Percentiles rank a stretch among this genome's conserved stretches.
Conservation (phyloP, 768 basidiomycete species). For the Leucosporidium scottii region DNA sequence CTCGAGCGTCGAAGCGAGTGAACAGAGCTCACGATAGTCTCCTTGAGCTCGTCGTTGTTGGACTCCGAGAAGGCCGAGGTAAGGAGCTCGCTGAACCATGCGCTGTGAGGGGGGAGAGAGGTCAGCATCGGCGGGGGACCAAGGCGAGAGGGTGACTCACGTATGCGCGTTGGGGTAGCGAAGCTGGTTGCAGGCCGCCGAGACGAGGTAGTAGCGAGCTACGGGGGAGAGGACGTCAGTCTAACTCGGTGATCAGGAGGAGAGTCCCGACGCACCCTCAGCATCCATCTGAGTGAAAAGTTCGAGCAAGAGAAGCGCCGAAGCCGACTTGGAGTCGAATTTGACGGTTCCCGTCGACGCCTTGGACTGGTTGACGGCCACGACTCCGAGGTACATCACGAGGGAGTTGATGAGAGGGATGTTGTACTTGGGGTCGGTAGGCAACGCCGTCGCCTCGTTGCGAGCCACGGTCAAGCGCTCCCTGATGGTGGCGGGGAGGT, state of each 20-base stretch:
- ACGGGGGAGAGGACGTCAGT: conserved; percentile 13
- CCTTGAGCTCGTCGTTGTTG: conserved; percentile 71
- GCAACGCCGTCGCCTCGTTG: conserved; percentile 10
- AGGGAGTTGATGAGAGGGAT: conserved; percentile 83
- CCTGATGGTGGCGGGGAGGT: conserved; percentile 59
- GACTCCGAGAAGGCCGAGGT: conserved; percentile 77
- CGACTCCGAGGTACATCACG: conserved; percentile 93
- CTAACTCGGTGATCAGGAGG: background rate
- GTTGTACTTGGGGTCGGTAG: conserved; percentile 63
- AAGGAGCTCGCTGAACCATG: conserved; percentile 90
- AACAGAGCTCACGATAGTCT: conserved; percentile 41
- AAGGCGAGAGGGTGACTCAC: conserved; percentile 44
- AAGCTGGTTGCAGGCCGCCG: conserved; percentile 85
- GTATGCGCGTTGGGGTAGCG: conserved; percentile 99
- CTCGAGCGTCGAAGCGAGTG: too few species aligned
- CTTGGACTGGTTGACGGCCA: conserved; percentile 81
- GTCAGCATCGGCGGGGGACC: conserved; percentile 49
- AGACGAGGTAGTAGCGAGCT: conserved; percentile 94
- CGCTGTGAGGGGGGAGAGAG: conserved; percentile 96
- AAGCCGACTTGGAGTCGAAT: conserved; percentile 74
- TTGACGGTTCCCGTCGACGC: conserved; percentile 70
- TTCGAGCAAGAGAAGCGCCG: conserved; percentile 75
- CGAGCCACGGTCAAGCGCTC: conserved; percentile 58
- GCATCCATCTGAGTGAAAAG: conserved; percentile 75
- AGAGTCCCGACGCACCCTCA: conserved; percentile 60